A percentile compares a stretch with the other conserved stretches of the same genome.
These are phyloP conservation scores for Diaporthe nobilis DNA, from an alignment of 2,329 filamentous ascomycete species.

Conservation along the genomic window DNA sequence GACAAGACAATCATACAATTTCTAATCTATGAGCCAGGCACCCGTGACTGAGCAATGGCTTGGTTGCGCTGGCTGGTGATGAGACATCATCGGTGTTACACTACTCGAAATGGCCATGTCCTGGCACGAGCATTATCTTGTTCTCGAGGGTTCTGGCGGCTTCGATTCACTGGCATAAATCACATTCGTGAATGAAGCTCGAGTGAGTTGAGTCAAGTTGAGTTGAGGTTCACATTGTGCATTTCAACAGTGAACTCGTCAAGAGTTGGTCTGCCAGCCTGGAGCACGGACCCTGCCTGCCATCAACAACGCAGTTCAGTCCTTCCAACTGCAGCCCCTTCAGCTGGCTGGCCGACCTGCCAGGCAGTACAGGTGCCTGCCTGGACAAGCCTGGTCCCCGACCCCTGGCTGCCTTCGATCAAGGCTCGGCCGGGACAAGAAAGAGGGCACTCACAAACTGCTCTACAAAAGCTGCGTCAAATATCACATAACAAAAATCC, in stretches of 20 bases:
- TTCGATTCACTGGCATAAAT: background rate
- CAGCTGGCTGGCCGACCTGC: background rate
- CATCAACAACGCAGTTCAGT: background rate
- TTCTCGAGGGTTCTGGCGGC: too few relatives aligned
- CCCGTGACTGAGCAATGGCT: background rate
- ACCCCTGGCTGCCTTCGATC: constrained; percentile 1
- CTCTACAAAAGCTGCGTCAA: too few relatives aligned
- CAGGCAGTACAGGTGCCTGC: background rate
- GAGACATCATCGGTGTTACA: background rate
- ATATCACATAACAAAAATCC: too few relatives aligned
- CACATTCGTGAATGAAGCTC: background rate
- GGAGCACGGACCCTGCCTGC: background rate
- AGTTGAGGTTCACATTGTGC: background rate
- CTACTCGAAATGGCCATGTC: background rate
- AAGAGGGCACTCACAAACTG: too few relatives aligned
- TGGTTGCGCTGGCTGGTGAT: background rate
- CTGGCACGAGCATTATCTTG: background rate
- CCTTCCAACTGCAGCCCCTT: background rate
- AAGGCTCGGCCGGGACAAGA: background rate
- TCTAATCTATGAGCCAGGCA: background rate
- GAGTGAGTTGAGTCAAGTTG: background rate
- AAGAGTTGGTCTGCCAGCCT: background rate
- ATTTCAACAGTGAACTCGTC: background rate
- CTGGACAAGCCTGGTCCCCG: background rate
- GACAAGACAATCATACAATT: background rate